Evolutionary conservation across 2,329 filamentous ascomycete species (phyloP).

Genomic region (Sordariomycetes sp.): DNA sequence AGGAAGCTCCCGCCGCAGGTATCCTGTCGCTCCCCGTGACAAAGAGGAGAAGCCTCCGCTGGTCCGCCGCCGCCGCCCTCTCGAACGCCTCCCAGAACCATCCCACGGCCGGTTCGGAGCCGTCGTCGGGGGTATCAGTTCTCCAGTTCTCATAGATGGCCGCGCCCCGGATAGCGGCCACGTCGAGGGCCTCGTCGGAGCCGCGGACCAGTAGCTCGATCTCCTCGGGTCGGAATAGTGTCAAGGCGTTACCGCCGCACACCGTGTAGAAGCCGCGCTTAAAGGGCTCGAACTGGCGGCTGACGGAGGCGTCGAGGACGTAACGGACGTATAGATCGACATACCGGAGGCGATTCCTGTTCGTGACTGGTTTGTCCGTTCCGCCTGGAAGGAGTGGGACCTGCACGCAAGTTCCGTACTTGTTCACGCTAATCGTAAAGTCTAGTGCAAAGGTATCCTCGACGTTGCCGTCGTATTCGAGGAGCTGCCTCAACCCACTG

Average conservation of each 20-base stretch:
- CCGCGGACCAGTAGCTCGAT: constrained; percentile 81
- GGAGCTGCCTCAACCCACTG: constrained; percentile 60
- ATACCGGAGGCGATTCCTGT: constrained; percentile 72
- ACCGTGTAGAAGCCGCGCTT: constrained; percentile 90
- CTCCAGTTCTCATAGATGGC: constrained; percentile 78
- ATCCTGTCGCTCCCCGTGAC: constrained; percentile 87
- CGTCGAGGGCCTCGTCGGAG: constrained; percentile 74
- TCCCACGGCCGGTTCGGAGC: constrained; percentile 53
- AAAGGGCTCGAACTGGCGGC: constrained; percentile 84
- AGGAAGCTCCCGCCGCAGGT: constrained; percentile 76
- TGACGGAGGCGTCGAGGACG: constrained; percentile 66
- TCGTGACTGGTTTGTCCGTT: constrained; percentile 68
- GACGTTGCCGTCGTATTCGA: constrained; percentile 79
- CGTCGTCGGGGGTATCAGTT: constrained; percentile 34
- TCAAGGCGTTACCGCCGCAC: constrained; percentile 78
- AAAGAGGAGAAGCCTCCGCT: constrained; percentile 72
- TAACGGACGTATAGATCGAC: constrained; percentile 77
- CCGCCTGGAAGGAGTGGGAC: constrained; percentile 67
- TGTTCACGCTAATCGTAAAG: constrained; percentile 68
- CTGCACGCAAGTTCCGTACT: constrained; percentile 57
- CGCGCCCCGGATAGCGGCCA: constrained; percentile 63
- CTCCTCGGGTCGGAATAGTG: constrained; percentile 80
- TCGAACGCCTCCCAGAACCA: constrained; percentile 90
- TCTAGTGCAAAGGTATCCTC: constrained; percentile 70
- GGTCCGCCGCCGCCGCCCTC: constrained; percentile 51